Conservation (phyloP, 352 stramenopile species). For the Pythium volutum region DNA sequence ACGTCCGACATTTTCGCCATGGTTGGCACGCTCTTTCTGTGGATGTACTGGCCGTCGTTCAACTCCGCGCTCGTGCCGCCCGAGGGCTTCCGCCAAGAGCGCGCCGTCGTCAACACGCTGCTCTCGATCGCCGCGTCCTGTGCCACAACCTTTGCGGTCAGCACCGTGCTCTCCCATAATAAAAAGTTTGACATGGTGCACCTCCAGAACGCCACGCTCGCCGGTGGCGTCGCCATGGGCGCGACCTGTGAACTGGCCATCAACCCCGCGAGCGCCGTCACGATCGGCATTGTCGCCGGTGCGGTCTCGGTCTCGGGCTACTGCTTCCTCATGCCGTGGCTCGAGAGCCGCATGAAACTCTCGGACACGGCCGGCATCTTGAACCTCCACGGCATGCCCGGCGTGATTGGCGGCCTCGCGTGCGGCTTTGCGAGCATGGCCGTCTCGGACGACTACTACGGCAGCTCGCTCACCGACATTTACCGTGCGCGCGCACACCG, state of each 20-base stretch:
- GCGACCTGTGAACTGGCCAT: slow-evolving; percentile 67
- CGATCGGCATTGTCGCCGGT: slow-evolving; percentile 45
- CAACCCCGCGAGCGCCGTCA: slow-evolving; percentile 43
- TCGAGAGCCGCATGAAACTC: slow-evolving; percentile 40
- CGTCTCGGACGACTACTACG: slow-evolving; percentile 51
- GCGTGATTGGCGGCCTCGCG: slow-evolving; percentile 55
- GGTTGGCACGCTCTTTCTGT: slow-evolving; percentile 84
- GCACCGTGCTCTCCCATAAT: slow-evolving; percentile 32
- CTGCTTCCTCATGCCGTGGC: slow-evolving; percentile 35
- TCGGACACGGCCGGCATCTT: slow-evolving; percentile 53
- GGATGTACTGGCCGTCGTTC: slow-evolving; percentile 89
- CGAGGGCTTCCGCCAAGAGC: slow-evolving; percentile 62
- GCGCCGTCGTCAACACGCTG: slow-evolving; percentile 74
- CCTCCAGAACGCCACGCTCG: slow-evolving; percentile 81
- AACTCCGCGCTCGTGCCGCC: slow-evolving; percentile 62
- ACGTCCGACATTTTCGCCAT: slow-evolving; percentile 75
- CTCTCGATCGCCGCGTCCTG: slow-evolving; percentile 67
- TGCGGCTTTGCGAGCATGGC: slow-evolving; percentile 51
- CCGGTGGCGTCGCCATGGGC: slow-evolving; percentile 80
- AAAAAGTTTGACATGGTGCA: slow-evolving; percentile 87
- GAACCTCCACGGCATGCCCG: slow-evolving; percentile 80
- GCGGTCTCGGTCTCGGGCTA: slow-evolving; percentile 46
- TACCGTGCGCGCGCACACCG: slow-evolving; percentile 47
- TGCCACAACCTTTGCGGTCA: slow-evolving; percentile 50
- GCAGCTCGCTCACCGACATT: slow-evolving; percentile 37